phyloP scores from a whole-genome alignment of 345 rosid species.

The Arabis hirsuta region DNA sequence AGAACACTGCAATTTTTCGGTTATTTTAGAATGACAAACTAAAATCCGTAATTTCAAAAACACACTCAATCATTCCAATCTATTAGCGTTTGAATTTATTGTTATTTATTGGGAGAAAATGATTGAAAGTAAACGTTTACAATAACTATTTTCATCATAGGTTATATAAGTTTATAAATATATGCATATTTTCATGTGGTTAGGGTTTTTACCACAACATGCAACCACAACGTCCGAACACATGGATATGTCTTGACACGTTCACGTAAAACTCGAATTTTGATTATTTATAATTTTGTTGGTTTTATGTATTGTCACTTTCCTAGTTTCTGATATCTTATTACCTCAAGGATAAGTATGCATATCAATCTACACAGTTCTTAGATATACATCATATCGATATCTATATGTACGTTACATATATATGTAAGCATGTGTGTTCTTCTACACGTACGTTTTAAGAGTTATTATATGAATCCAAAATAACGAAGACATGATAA shows the following conservation, averaged over 20 bases:
- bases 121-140: constrained; percentile 7
- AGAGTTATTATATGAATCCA: constrained; percentile 15
- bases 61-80: constrained; percentile 26
- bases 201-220: constrained; percentile 36
- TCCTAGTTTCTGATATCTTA: constrained; percentile 42
- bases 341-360: constrained; percentile 39
- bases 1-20: constrained; percentile 5
- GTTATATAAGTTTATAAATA: background rate
- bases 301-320: constrained; percentile 26
- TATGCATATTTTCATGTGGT: constrained; percentile 36
- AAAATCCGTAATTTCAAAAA: background rate
- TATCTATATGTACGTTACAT: constrained; percentile 3
- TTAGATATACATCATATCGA: constrained; percentile 43
- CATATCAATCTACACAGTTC: constrained; percentile 36
- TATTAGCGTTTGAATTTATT: constrained; percentile 13
- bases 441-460: no score
- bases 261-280: constrained; percentile 37
- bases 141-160: background rate
- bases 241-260: constrained; percentile 42
- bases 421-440: constrained; percentile 6
- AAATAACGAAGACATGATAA: constrained; percentile 5
- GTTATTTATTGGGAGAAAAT: background rate
- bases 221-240: constrained; percentile 39
- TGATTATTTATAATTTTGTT: background rate
- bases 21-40: constrained; percentile 17